Evolutionary conservation across 495 filamentous ascomycete genomes (phyloP).

Genomic region (Venustampulla echinocandica): DNA sequence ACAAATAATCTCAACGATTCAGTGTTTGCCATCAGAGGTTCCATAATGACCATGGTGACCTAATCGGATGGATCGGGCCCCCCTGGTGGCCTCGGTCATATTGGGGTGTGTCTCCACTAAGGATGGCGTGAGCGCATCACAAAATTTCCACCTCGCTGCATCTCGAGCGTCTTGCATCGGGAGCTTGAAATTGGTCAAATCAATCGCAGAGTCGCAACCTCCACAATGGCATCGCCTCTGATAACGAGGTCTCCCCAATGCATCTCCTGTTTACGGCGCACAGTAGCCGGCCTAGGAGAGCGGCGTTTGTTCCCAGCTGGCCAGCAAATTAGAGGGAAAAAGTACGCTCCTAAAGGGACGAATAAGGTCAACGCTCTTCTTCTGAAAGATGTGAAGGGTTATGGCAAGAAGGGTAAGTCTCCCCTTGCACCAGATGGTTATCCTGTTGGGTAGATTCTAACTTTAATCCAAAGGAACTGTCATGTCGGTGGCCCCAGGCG

Average conservation of each 20-base stretch:
- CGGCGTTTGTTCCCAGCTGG: not conserved
- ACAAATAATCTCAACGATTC: no score
- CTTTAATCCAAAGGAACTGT: slow-evolving; percentile 36
- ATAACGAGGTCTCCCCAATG: slow-evolving; percentile 21
- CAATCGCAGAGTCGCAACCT: not conserved
- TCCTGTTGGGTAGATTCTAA: slow-evolving; percentile 5
- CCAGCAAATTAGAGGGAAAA: slow-evolving; percentile 46
- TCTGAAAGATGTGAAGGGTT: slow-evolving; percentile 41
- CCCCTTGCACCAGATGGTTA: not conserved
- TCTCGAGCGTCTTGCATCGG: no score
- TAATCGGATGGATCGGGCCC: no score
- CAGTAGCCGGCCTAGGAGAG: slow-evolving; percentile 10
- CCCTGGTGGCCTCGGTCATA: no score
- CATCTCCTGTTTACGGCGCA: slow-evolving; percentile 20
- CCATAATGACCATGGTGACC: no score
- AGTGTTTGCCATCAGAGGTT: no score
- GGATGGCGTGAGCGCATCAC: no score
- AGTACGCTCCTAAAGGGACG: slow-evolving; percentile 40
- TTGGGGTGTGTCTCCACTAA: no score
- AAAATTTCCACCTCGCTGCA: no score
- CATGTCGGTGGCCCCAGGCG: slow-evolving; percentile 42
- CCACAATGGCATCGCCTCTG: slow-evolving; percentile 21
- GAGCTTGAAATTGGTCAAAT: not conserved
- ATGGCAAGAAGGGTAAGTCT: slow-evolving; percentile 41
- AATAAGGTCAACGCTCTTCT: slow-evolving; percentile 42